Evolutionary conservation across 371 early-diverging fungal species (phyloP), one percentile per base, ranked within the genome.

Genomic region (Syncephalis plumigaleata): DNA sequence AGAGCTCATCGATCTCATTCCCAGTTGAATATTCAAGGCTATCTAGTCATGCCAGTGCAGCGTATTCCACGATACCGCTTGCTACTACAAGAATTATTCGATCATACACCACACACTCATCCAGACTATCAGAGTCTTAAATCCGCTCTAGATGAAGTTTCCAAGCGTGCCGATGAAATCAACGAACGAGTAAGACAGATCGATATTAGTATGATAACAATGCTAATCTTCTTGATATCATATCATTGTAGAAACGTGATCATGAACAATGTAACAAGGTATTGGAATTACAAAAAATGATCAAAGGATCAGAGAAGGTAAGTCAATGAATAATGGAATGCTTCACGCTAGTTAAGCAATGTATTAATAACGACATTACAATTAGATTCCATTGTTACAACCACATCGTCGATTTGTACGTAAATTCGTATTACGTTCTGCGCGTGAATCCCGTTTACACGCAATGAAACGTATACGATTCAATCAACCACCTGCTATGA

Each of bases 31-130:
- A 66, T 87, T 9, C 76, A 79, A 43, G 74, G 82, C 2, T 84
- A 75, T 55, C 58, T 88, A 47, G 68, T 87, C 17, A 59, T 84
- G 37, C 89, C 89, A 0, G 73, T 88, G 2, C 89, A 88, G 56
- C 72, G 89, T 2, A 68, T 88, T 42, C 84, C 83, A 1, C 76
- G 87, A 38, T 87, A 85, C 59, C 68, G 67, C 52, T 48, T 88
- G 52, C 65, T 88, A 20, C 65, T 85, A 18, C 67, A 74, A 26
- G 73, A 79, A 38, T 54, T 88, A 17, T 59, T 79, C 1, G 61
- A 64, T 46, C 58, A 67, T 58, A 83, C 85, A 0, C 68, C 70
- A 13, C 44, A 45, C 2, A 59, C 53, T 21, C 82, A 84, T 51
- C 66, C 72, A 3, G 87, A 86, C 55, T 66, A 71, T 38, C 59